Base-by-base conservation (phyloP, 208 protist species). In the Trypanosoma rangeli region DNA sequence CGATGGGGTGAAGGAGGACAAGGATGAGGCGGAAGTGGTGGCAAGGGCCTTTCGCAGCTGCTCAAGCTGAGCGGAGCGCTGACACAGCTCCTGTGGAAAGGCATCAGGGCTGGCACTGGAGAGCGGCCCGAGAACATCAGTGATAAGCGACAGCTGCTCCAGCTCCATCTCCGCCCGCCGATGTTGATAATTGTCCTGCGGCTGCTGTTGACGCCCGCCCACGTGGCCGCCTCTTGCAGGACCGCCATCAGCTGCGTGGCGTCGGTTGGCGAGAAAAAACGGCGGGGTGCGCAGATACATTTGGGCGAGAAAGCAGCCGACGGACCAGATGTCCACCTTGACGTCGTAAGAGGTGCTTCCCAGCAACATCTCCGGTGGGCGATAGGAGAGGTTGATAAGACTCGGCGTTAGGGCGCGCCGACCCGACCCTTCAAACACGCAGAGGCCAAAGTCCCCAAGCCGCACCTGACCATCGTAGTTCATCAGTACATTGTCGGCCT, bases 241-340 rank as follows among this genome's bases (percentile, higher is more conserved):
- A n/a, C n/a, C n/a, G n/a, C n/a, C n/a, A n/a, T n/a, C n/a, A n/a
- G n/a, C 55, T n/a, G 56, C 68, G 26, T 68, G 67, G 20, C 79
- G 64, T 13, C 39, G 73, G 18, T 59, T 31, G 13, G 37, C n/a
- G 18, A 39, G 50, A 46, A 94, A 84, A 55, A 98, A 94, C 4
- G 97, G 95, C 18, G 83, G 85, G 42, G 81, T 75, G 24, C 79
- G 80, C 8, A 96, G 82, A 73, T 91, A 93, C 78, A 99, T 87
- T 89, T 99, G 98, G 8, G 97, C 95, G 54, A 98, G 86, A 37
- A 98, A 85, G 73, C 95, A 98, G 16, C 97, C 97, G 31, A 98
- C 68, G 5, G 88, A 95, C 94, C 96, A 98, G 24, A 98, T 79
- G 72, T 98, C 97, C 0, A 98, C 89, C 56, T 92, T 90, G 20